Base-by-base conservation (phyloP, 1,139 yeast genomes). In the Hanseniaspora uvarum region DNA sequence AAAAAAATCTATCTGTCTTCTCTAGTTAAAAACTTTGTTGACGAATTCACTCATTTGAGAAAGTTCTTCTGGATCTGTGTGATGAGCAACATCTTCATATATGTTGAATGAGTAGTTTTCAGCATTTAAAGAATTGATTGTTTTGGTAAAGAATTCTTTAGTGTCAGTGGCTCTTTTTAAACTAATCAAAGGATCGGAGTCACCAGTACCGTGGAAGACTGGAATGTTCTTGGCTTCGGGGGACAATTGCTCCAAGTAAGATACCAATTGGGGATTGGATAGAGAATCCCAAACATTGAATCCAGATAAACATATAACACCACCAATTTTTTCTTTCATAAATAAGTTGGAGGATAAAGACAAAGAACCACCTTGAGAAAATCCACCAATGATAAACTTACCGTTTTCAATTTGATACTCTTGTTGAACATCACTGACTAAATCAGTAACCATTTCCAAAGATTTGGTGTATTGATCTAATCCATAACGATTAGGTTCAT, bases 331-430 rank as follows among this genome's bases (percentile, higher is more conserved):
- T 55, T 70, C 65, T 26, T 83, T 80, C 43, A 76, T 67, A 1
- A 70, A 63, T 1, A 73, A 69, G 8, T 75, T 69, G 11, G 75
- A 59, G 1, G 88, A 89, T 56, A 86, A 70, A 1, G 94, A 70
- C 12, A 89, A 60, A 0, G 95, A 92, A 50, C 88, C 95, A 56
- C 98, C 98, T 69, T 92, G 98, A 7, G 94, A 83, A 65, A 92
- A 92, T 0, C 98, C 98, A 36, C 97, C 97, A 58, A 92, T 72
- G 16, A 92, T 73, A 52, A 92, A 83, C 54, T 83, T 77, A 38
- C 83, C 81, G 0, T 88, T 70, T 1, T 82, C 77, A 38, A 89
- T 77, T 3, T 94, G 85, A 14, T 56, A 45, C 5, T 66, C 66
- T 7, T 75, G 77, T 16, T 79, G 72, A 65, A 87, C 89, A 58